phyloP scores from a whole-genome alignment of 169 alveolate species.

The Blepharisma undulans region DNA sequence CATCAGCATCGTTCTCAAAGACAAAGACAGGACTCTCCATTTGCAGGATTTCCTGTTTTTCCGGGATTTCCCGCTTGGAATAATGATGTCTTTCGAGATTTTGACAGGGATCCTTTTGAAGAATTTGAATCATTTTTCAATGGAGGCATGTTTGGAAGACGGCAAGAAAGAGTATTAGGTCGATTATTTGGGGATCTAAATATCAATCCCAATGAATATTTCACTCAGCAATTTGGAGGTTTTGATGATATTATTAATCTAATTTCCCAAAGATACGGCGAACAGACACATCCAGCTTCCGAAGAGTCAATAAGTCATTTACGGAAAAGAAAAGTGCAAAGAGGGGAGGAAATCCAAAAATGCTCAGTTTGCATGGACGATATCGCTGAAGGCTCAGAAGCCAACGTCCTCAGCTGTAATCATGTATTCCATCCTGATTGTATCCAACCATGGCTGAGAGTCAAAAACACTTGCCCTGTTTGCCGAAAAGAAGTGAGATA shows the following conservation, averaged over 20 bases:
- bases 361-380: not conserved
- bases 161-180: not conserved
- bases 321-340: not conserved
- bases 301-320: not conserved
- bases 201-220: not conserved
- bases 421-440: constrained; percentile 78
- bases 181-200: not conserved
- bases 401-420: constrained; percentile 35
- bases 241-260: not conserved
- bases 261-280: not conserved
- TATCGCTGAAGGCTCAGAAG: not conserved
- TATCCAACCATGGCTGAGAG: constrained; percentile 72
- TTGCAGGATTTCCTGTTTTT: too few relatives aligned
- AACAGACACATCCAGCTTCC: not conserved
- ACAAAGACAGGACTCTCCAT: not conserved
- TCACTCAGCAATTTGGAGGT: not conserved
- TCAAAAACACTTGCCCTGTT: constrained; percentile 71
- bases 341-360: not conserved
- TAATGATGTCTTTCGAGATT: not conserved
- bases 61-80: not conserved
- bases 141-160: not conserved
- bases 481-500: constrained; percentile 54
- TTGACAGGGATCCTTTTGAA: not conserved
- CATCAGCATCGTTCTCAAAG: too few relatives aligned
- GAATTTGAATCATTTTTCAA: not conserved